Percentiles rank a stretch among this genome's conserved stretches.
Conservation (phyloP, 1,284 basidiomycete genomes). For the Meripilus lineatus region DNA sequence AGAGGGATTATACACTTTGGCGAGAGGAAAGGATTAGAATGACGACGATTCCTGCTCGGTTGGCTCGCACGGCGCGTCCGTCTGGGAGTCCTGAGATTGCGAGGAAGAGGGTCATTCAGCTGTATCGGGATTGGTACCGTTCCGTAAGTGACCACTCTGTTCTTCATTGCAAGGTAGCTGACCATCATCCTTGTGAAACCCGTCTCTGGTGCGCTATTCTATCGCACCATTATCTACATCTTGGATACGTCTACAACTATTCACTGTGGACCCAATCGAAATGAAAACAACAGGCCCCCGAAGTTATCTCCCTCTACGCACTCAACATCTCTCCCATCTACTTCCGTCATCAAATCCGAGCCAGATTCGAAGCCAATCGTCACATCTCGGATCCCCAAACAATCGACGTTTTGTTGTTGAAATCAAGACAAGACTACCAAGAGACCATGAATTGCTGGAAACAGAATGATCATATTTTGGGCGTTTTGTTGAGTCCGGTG, state of each 20-base stretch:
- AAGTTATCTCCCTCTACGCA: conserved; percentile 83
- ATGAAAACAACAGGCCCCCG: conserved; percentile 65
- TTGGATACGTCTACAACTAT: background rate
- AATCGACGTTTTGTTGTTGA: conserved; percentile 86
- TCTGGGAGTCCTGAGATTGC: conserved; percentile 67
- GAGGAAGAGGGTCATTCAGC: conserved; percentile 63
- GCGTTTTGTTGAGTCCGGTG: conserved; percentile 53
- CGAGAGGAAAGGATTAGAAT: no score
- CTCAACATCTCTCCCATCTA: conserved; percentile 81
- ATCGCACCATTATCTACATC: no score
- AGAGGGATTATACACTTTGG: no score
- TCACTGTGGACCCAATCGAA: background rate
- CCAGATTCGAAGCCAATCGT: conserved; percentile 85
- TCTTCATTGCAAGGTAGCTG: no score
- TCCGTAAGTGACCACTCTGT: conserved; percentile 49
- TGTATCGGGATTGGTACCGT: conserved; percentile 94
- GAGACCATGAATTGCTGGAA: conserved; percentile 96
- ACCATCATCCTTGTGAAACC: no score
- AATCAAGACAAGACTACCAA: conserved; percentile 88
- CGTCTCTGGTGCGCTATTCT: no score
- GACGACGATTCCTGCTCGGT: conserved; percentile 89
- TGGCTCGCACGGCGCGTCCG: conserved; percentile 66
- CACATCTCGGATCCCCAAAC: conserved; percentile 80
- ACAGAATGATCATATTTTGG: conserved; percentile 72
- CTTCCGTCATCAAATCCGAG: conserved; percentile 80